Conservation (phyloP, 169 alveolate species). For the Cryptosporidium muris region DNA sequence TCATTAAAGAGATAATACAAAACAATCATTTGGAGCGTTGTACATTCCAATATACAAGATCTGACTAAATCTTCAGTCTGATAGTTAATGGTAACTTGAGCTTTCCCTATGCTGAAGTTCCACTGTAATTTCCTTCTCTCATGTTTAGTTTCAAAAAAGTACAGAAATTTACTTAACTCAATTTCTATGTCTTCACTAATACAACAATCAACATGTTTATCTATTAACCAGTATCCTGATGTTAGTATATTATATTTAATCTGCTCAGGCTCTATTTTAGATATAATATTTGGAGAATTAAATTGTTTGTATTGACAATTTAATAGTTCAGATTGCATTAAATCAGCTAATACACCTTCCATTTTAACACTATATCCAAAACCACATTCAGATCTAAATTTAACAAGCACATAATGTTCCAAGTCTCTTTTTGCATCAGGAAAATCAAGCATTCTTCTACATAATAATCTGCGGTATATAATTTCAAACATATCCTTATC, state of each 20-base stretch:
- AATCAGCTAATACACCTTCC: constrained; percentile 58
- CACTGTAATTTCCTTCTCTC: constrained; percentile 64
- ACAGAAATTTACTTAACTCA: constrained; percentile 6
- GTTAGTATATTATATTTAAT: constrained; percentile 34
- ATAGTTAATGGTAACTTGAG: constrained; percentile 2
- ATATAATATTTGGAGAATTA: not conserved
- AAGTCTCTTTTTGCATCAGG: constrained; percentile 1
- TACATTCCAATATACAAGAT: constrained; percentile 26
- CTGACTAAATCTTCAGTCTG: not conserved
- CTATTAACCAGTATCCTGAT: constrained; percentile 30
- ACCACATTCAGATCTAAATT: constrained; percentile 59
- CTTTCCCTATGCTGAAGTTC: constrained; percentile 51
- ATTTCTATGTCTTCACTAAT: not conserved
- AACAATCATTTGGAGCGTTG: constrained; percentile 57
- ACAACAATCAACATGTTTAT: constrained; percentile 6
- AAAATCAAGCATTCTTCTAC: constrained; percentile 47
- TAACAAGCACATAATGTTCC: constrained; percentile 23
- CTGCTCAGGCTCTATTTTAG: not conserved
- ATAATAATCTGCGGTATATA: constrained; percentile 21
- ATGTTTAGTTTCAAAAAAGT: constrained; percentile 37
- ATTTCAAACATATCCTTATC: constrained; percentile 48
- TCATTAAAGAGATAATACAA: constrained; percentile 28
- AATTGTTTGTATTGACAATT: constrained; percentile 13
- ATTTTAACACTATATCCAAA: constrained; percentile 45
- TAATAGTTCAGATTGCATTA: constrained; percentile 44